These are phyloP conservation scores for Pseudoneurospora amorphoporcata DNA, from an alignment of 495 filamentous ascomycete genomes.

Conservation along the genomic window DNA sequence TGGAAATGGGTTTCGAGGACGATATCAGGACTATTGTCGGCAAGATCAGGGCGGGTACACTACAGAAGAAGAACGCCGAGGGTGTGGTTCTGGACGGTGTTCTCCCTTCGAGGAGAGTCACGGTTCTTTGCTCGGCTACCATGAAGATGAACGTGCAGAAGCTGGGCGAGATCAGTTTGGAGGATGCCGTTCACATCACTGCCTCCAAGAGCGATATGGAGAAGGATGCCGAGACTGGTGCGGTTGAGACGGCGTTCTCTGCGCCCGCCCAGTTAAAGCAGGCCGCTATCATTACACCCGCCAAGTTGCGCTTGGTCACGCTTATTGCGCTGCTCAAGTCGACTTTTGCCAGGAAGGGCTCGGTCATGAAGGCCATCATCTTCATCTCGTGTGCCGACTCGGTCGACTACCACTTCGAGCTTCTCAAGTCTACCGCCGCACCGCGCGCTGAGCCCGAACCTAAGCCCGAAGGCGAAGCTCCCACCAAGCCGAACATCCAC, in stretches of 20 bases:
- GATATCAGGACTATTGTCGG: conserved; percentile 69
- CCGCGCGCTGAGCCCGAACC: conserved; percentile 7
- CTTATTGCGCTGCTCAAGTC: conserved; percentile 73
- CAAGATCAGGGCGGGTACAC: conserved; percentile 51
- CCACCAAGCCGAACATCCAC: conserved; percentile 14
- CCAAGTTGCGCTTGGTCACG: conserved; percentile 82
- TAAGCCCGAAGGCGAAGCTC: conserved; percentile 16
- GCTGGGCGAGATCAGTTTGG: conserved; percentile 85
- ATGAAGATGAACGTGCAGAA: conserved; percentile 94
- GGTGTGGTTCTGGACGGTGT: conserved; percentile 34
- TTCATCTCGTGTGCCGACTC: conserved; percentile 96
- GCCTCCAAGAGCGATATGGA: conserved; percentile 46
- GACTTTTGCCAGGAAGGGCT: conserved; percentile 74
- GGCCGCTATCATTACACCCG: conserved; percentile 71
- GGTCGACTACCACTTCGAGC: conserved; percentile 89
- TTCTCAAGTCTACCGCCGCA: conserved; percentile 53
- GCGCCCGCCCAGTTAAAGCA: conserved; percentile 91
- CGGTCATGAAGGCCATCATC: conserved; percentile 87
- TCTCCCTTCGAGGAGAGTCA: conserved; percentile 68
- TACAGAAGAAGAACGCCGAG: conserved; percentile 28
- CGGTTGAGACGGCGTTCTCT: conserved; percentile 53
- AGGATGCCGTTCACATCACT: conserved; percentile 82
- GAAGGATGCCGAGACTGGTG: conserved; percentile 29
- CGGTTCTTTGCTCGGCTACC: conserved; percentile 90
- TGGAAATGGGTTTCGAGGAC: conserved; percentile 95